A percentile compares a stretch with the other conserved stretches of the same genome.
These are phyloP conservation scores for Viola pubescens DNA, from an alignment of 441 rosid species.

Conservation along the genomic window DNA sequence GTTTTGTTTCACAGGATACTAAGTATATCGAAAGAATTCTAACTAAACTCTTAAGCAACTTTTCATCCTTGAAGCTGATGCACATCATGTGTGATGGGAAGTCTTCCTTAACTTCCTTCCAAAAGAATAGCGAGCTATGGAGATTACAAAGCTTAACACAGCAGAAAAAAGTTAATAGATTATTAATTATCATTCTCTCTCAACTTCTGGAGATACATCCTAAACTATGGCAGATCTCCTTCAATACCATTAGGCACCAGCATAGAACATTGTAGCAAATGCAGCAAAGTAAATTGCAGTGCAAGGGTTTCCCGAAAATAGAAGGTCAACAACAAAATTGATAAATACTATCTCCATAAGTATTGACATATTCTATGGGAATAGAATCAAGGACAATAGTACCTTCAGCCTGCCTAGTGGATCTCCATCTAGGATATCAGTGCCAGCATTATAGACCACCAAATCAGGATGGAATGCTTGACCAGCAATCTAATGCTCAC, in stretches of 20 bases:
- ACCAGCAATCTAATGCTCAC: constrained; percentile 54
- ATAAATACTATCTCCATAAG: not conserved
- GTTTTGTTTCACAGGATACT: too few relatives aligned
- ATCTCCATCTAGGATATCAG: constrained; percentile 94
- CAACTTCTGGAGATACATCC: not conserved
- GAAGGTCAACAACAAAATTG: not conserved
- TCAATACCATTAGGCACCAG: not conserved
- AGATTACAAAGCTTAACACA: too few relatives aligned
- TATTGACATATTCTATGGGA: not conserved
- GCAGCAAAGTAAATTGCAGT: not conserved
- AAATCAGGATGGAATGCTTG: constrained; percentile 59
- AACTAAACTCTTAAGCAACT: too few relatives aligned
- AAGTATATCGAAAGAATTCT: too few relatives aligned
- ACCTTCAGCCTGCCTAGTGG: constrained; percentile 87
- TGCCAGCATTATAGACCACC: constrained; percentile 88
- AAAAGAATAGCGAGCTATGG: too few relatives aligned
- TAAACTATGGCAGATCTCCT: not conserved
- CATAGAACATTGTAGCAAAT: not conserved
- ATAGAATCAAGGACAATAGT: constrained; percentile 3
- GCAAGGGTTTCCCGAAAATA: not conserved
- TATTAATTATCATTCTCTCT: too few relatives aligned
- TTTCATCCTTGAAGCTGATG: too few relatives aligned
- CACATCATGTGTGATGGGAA: too few relatives aligned
- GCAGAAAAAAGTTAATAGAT: too few relatives aligned
- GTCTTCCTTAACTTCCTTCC: too few relatives aligned